These are phyloP conservation scores for Arthrinium puccinioides DNA, from an alignment of 2,329 filamentous ascomycete genomes.

Conservation along the genomic window DNA sequence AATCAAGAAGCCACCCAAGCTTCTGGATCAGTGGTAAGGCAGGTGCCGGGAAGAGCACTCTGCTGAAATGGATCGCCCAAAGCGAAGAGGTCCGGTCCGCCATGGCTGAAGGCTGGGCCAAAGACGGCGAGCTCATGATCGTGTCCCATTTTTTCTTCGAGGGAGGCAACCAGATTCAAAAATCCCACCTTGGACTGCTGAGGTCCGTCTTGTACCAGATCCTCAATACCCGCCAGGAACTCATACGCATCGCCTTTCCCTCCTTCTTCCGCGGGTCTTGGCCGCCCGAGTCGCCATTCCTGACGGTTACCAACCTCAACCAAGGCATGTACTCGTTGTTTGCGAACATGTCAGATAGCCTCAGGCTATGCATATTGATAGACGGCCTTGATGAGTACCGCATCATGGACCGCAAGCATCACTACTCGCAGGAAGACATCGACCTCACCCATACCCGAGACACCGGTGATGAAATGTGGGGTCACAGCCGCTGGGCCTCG, in stretches of 20 bases:
- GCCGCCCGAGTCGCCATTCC: constrained; percentile 22
- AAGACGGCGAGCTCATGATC: constrained; percentile 4
- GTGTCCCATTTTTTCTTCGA: constrained; percentile 4
- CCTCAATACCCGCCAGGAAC: constrained; percentile 3
- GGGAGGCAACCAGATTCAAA: constrained; percentile 6
- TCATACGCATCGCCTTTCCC: constrained; percentile 5
- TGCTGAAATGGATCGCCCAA: constrained; percentile 7
- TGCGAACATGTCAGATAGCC: constrained; percentile 17
- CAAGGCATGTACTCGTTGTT: constrained; percentile 22
- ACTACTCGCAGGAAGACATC: constrained; percentile 19
- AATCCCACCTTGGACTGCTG: constrained; percentile 4
- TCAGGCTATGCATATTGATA: constrained; percentile 19
- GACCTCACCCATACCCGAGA: constrained; percentile 19
- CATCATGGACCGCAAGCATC: constrained; percentile 23
- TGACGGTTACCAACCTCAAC: constrained; percentile 16
- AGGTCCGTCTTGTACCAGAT: constrained; percentile 6
- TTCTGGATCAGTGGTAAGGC: constrained; percentile 15
- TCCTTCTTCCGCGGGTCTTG: constrained; percentile 19
- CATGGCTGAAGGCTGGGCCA: constrained; percentile 1
- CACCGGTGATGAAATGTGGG: constrained; percentile 20
- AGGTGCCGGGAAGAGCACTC: constrained; percentile 13
- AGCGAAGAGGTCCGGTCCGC: not conserved
- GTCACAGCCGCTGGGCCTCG: constrained; percentile 21
- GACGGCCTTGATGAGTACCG: constrained; percentile 25
- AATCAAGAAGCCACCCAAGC: constrained; percentile 3